These are phyloP conservation scores for Trichoderma endophyticum DNA, from an alignment of 2,329 filamentous ascomycete species.

Conservation along the genomic window DNA sequence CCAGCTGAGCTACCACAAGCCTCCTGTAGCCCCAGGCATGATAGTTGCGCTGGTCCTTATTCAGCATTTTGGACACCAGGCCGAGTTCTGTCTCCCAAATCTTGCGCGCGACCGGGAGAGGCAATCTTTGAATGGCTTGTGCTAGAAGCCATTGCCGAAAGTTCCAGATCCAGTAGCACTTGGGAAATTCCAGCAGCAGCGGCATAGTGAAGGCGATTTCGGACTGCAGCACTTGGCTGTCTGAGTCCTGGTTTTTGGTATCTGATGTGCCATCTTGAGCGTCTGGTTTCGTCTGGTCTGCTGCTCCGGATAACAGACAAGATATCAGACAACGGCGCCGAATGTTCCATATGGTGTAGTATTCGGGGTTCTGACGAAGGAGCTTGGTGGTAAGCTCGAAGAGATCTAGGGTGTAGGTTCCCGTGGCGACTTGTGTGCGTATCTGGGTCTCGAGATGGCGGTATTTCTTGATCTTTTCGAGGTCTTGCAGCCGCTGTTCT, in stretches of 20 bases:
- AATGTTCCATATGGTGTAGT: constrained; percentile 89
- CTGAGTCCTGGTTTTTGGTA: constrained; percentile 40
- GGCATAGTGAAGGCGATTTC: constrained; percentile 83
- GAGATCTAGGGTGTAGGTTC: constrained; percentile 38
- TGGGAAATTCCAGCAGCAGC: constrained; percentile 79
- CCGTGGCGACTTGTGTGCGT: constrained; percentile 54
- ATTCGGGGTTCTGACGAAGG: constrained; percentile 76
- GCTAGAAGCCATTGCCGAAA: constrained; percentile 83
- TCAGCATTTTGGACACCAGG: constrained; percentile 84
- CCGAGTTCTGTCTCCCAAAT: constrained; percentile 84
- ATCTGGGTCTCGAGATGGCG: constrained; percentile 66
- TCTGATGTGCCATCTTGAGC: constrained; percentile 24
- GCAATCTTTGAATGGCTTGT: constrained; percentile 64
- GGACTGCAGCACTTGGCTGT: constrained; percentile 57
- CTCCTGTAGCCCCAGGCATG: constrained; percentile 94
- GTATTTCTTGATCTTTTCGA: constrained; percentile 73
- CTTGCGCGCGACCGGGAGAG: constrained; percentile 50
- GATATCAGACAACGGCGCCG: constrained; percentile 68
- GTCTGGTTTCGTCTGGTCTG: constrained; percentile 50
- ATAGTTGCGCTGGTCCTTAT: constrained; percentile 83
- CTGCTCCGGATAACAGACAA: constrained; percentile 53
- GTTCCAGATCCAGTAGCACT: constrained; percentile 99
- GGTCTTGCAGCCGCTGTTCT: constrained; percentile 67
- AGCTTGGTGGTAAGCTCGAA: constrained; percentile 70
- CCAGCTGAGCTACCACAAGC: constrained; percentile 71